Percentiles rank a stretch among this genome's conserved stretches.
Conservation (phyloP, 805 yeast species). For the Metschnikowia continentalis region DNA sequence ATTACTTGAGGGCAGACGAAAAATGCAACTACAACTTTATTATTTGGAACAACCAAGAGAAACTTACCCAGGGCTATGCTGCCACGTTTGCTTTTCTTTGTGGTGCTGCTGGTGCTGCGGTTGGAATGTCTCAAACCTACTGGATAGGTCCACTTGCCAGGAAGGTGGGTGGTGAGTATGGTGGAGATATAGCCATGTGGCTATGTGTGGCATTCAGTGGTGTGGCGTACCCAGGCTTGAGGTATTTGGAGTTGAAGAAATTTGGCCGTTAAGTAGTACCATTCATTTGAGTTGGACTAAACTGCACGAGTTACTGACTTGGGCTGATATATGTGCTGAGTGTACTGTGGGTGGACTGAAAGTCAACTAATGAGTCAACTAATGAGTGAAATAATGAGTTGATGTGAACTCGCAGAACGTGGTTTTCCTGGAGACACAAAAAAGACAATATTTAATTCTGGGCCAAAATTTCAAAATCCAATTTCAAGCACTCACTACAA, state of each 20-base stretch:
- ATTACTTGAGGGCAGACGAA: constrained; percentile 8
- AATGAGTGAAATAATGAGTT: too few species aligned
- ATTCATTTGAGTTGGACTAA: too few species aligned
- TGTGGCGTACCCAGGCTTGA: constrained; percentile 55
- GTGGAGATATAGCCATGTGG: constrained; percentile 84
- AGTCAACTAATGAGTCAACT: too few species aligned
- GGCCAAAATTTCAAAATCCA: too few species aligned
- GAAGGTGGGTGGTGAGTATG: constrained; percentile 49
- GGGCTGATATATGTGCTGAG: neutral
- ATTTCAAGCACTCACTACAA: too few species aligned
- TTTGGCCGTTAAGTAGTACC: constrained; percentile 24
- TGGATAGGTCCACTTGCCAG: constrained; percentile 74
- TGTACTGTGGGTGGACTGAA: too few species aligned
- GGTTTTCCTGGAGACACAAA: too few species aligned
- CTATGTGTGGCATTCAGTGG: constrained; percentile 69
- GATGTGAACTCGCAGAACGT: too few species aligned
- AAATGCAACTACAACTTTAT: constrained; percentile 16
- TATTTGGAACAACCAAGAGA: constrained; percentile 61
- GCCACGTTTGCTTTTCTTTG: constrained; percentile 59
- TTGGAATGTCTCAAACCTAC: constrained; percentile 87
- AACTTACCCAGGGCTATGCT: constrained; percentile 68
- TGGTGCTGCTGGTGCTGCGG: constrained; percentile 78
- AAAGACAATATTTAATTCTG: too few species aligned
- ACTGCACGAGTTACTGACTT: neutral
- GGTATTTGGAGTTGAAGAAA: constrained; percentile 60